Evolutionary conservation across 345 rosid species (phyloP).

Genomic region (Moringa oleifera): DNA sequence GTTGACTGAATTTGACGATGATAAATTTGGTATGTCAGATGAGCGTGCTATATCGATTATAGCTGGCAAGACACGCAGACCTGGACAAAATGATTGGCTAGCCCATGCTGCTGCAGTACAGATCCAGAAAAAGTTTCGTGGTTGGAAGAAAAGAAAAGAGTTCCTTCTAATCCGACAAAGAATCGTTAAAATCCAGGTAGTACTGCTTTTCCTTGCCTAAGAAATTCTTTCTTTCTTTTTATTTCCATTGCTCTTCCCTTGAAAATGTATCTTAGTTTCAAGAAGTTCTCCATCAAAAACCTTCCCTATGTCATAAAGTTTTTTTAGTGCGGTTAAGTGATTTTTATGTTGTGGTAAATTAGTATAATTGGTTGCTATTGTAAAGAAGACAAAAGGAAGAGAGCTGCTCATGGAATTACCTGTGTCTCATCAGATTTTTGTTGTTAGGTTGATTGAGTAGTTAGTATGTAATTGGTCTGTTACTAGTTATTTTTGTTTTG

Average conservation of each 20-base stretch:
- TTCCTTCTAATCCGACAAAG: slow-evolving; percentile 73
- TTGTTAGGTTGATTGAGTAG: background rate
- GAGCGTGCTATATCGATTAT: slow-evolving; percentile 51
- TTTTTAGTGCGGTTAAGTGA: background rate
- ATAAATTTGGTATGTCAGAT: slow-evolving; percentile 35
- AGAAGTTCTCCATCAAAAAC: background rate
- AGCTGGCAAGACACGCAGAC: slow-evolving; percentile 40
- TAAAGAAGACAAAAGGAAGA: background rate
- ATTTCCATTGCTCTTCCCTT: background rate
- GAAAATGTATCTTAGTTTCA: background rate
- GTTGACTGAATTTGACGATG: slow-evolving; percentile 37
- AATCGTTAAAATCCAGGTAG: slow-evolving; percentile 88
- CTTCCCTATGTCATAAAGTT: too few species aligned
- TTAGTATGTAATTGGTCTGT: background rate
- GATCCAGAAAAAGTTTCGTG: slow-evolving; percentile 85
- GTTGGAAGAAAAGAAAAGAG: slow-evolving; percentile 87
- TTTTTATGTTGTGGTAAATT: too few species aligned
- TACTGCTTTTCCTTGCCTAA: background rate
- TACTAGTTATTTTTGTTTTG: too few species aligned
- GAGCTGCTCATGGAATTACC: too few species aligned
- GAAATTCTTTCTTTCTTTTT: background rate
- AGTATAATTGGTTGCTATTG: background rate
- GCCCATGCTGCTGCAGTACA: slow-evolving; percentile 69
- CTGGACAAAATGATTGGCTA: slow-evolving; percentile 34
- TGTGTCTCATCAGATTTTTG: background rate